These are phyloP conservation scores for Saccharum hybrid DNA, from an alignment of 202 grass and related monocot species.

Conservation along the genomic window DNA sequence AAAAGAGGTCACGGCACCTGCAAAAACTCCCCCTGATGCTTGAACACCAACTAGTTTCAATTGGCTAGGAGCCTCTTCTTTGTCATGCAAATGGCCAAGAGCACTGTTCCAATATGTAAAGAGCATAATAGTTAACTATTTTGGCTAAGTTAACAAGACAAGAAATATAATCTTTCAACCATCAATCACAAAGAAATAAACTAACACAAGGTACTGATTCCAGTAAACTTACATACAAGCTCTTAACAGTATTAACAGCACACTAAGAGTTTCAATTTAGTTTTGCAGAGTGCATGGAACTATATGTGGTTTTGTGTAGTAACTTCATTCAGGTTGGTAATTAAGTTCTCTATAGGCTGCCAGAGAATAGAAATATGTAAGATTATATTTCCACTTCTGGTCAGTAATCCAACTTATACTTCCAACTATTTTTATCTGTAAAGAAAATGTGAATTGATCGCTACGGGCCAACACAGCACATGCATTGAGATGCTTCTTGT, in stretches of 20 bases:
- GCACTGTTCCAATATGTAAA: constrained; percentile 56
- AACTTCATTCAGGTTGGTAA: constrained; percentile 23
- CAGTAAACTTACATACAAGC: constrained; percentile 13
- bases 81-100: constrained; percentile 61
- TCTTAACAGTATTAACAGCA: constrained; percentile 1
- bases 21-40: constrained; percentile 84
- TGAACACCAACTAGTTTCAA: constrained; percentile 85
- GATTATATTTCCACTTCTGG: background rate
- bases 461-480: background rate
- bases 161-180: background rate
- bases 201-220: constrained; percentile 13
- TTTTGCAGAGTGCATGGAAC: background rate
- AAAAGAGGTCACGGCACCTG: constrained; percentile 89
- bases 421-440: background rate
- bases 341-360: background rate
- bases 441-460: constrained; percentile 21
- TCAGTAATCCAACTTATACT: constrained; percentile 34
- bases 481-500: background rate
- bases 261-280: constrained; percentile 4
- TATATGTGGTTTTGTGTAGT: constrained; percentile 4
- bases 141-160: constrained; percentile 26
- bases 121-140: constrained; percentile 30
- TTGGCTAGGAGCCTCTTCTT: constrained; percentile 64
- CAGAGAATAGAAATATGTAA: background rate
- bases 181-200: constrained; percentile 39